Evolutionary conservation across 352 stramenopile genomes (phyloP), one percentile per base, ranked within the genome.

Genomic region (Globisporangium cederbergense): DNA sequence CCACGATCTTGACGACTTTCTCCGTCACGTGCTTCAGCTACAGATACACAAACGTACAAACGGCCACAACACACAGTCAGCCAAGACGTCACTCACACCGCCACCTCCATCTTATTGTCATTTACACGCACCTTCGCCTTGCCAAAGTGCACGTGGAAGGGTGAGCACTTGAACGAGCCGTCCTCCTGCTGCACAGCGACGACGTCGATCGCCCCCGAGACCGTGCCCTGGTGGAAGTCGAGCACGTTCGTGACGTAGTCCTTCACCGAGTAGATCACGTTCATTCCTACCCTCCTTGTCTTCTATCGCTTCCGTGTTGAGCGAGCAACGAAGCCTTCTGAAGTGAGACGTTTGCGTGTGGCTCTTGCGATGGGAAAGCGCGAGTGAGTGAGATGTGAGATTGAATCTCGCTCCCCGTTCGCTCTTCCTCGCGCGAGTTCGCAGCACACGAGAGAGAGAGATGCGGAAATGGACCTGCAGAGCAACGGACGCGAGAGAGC

Each of bases 181-280:
- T 88, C 83, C 28, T 86, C 73, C 56, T 93, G 83, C 58, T 90
- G 79, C 55, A 96, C 82, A 14, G 74, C 81, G 53, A 96, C 81
- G n/a, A 95, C 77, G 68, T 96, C 86, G 63, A 94, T 88, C 43
- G 86, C 88, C 43, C 86, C 88, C 3, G 84, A 91, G 60, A 62
- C 71, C 20, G 72, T 75, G 59, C 77, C 82, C 46, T 86, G 76
- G 53, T 90, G 72, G 42, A 80, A 73, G 56, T 89, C 75, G 51
- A 93, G 81, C 25, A 95, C 85, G 64, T 90, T 91, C 58, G 78
- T 88, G 58, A 95, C 81, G 70, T 95, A 95, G 67, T 92, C 87
- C 64, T 93, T 93, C 42, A 93, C 80, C 54, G 84, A 93, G 71
- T 89, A 86, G 67, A 93, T 90, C 43, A 93, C 82, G 70, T 95